Evolutionary conservation across 768 basidiomycete species (phyloP).

Genomic region (Steccherinum ochraceum): DNA sequence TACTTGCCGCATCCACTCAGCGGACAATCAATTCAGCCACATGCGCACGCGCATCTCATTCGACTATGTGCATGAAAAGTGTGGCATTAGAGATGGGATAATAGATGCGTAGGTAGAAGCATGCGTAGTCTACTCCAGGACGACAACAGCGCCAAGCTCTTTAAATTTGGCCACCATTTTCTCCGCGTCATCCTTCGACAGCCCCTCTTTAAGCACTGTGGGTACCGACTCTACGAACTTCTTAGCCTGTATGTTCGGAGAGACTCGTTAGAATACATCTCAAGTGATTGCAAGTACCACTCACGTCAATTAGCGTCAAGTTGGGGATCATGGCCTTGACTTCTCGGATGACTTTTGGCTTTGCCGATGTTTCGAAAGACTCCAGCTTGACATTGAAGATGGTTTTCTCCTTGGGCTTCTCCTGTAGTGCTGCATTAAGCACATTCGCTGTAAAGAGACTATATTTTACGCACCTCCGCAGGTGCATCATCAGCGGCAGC

Average conservation of each 20-base stretch:
- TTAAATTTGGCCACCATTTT: constrained; percentile 91
- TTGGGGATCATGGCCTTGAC: constrained; percentile 94
- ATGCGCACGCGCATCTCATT: no score
- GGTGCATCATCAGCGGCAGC: constrained; percentile 57
- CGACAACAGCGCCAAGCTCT: constrained; percentile 81
- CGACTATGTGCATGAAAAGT: not conserved
- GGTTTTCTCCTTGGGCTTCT: constrained; percentile 98
- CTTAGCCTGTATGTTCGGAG: constrained; percentile 95
- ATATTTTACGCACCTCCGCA: constrained; percentile 44
- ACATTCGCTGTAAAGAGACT: not conserved
- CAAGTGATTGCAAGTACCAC: constrained; percentile 30
- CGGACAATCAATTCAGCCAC: not conserved
- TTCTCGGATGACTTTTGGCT: constrained; percentile 96
- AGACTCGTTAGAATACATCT: no score
- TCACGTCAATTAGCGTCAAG: constrained; percentile 93
- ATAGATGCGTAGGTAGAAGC: not conserved
- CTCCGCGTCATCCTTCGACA: constrained; percentile 96
- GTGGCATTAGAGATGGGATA: not conserved
- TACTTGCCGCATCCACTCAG: not conserved
- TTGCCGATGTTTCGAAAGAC: constrained; percentile 85
- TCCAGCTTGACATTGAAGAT: constrained; percentile 93
- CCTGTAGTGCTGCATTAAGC: constrained; percentile 35
- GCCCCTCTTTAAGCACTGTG: constrained; percentile 87
- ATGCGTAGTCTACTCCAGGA: constrained; percentile 56
- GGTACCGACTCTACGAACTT: constrained; percentile 97